Evolutionary conservation across 345 rosid species (phyloP).

Genomic region (Boechera divaricarpa): DNA sequence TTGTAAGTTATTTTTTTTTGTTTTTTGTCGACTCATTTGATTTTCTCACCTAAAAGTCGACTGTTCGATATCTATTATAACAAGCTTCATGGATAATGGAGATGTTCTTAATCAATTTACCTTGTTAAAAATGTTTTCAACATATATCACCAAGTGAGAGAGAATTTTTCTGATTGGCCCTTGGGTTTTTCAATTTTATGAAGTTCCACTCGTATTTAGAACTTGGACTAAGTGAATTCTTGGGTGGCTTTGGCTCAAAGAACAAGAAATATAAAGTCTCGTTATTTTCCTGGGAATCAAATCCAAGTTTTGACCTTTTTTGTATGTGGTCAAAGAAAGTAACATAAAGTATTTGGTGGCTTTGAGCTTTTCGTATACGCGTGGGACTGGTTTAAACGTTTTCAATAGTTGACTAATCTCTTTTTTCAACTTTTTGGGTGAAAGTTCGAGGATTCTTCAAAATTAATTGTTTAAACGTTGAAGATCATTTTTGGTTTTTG

Average conservation of each 20-base stretch:
- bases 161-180: too few relatives aligned
- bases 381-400: slow-evolving; percentile 16
- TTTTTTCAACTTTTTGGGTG: background rate
- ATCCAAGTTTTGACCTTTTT: background rate
- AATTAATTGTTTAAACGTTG: background rate
- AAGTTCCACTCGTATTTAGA: too few relatives aligned
- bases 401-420: slow-evolving; percentile 14
- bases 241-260: background rate
- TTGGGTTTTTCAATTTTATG: too few relatives aligned
- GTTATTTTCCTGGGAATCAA: background rate
- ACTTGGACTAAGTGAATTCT: background rate
- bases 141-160: too few relatives aligned
- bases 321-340: slow-evolving; percentile 7
- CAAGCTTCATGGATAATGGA: too few relatives aligned
- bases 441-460: background rate
- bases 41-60: too few relatives aligned
- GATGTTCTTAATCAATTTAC: too few relatives aligned
- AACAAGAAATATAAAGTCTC: background rate
- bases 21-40: too few relatives aligned
- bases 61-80: too few relatives aligned
- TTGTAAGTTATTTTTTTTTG: background rate
- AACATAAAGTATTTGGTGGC: background rate
- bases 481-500: background rate
- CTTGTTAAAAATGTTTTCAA: too few relatives aligned
- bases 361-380: slow-evolving; percentile 3